phyloP scores from a whole-genome alignment of 2,329 filamentous ascomycete species.

The Aspergillus felis region DNA sequence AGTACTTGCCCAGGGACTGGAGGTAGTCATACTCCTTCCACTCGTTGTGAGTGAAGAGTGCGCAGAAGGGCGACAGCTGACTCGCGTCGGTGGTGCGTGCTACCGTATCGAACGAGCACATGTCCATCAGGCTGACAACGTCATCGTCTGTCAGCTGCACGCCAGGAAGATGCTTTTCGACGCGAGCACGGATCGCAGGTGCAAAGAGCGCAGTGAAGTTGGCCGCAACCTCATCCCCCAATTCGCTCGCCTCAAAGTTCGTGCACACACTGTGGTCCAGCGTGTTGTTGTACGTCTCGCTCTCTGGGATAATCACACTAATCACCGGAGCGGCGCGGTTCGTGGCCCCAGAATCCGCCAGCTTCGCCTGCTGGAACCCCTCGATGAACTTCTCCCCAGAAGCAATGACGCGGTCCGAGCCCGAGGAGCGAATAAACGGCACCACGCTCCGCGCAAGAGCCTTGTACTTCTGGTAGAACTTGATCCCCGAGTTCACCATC shows the following conservation, averaged over 20 bases:
- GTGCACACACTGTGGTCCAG: slow-evolving; percentile 70
- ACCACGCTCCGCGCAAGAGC: slow-evolving; percentile 53
- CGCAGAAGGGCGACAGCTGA: slow-evolving; percentile 66
- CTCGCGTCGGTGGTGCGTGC: slow-evolving; percentile 49
- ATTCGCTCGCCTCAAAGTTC: slow-evolving; percentile 60
- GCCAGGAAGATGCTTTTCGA: slow-evolving; percentile 66
- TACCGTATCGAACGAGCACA: slow-evolving; percentile 84
- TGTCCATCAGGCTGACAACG: slow-evolving; percentile 74
- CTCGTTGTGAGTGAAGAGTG: slow-evolving; percentile 67
- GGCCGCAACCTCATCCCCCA: slow-evolving; percentile 45
- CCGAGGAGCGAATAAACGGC: slow-evolving; percentile 70
- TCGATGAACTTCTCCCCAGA: slow-evolving; percentile 73
- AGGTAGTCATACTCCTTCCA: slow-evolving; percentile 80
- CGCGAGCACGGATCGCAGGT: slow-evolving; percentile 61
- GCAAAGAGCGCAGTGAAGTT: slow-evolving; percentile 63
- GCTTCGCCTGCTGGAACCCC: slow-evolving; percentile 63
- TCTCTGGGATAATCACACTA: slow-evolving; percentile 67
- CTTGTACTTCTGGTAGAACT: slow-evolving; percentile 72
- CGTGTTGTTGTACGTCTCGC: slow-evolving; percentile 68
- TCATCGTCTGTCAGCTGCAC: slow-evolving; percentile 61
- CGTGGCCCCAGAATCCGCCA: slow-evolving; percentile 36
- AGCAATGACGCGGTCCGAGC: slow-evolving; percentile 65
- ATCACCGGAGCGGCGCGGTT: slow-evolving; percentile 53
- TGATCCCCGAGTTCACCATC: slow-evolving; percentile 69
- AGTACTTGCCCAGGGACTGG: slow-evolving; percentile 77